Evolutionary conservation across 2,329 filamentous ascomycete species (phyloP), one percentile per base, ranked within the genome.

Genomic region (Alternaria novae-zelandiae): DNA sequence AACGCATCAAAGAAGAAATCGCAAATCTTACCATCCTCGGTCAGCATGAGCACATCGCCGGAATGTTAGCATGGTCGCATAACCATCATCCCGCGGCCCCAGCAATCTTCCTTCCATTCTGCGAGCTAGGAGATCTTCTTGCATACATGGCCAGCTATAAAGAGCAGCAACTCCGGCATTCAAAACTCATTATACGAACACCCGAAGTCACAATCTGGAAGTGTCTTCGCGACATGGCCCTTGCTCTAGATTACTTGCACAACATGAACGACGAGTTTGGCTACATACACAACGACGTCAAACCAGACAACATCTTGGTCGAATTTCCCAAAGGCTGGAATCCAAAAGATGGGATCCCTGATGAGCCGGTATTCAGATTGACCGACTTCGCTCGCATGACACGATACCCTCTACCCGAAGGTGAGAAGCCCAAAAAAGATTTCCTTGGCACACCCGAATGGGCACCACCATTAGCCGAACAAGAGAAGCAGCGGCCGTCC

Each of bases 261-360:
- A 69, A 72, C 26, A 11, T 54, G 10, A 44, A 66, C 25, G 41
- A 50, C 13, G 28, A 23, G 2, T 45, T 61, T 7, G 41, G 54
- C 9, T 67, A 97, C 59, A 82, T 97, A 41, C 96, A 98, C 76
- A 94, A 94, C 30, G 96, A 98, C 75, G 84, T 98, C 71, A 98
- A 98, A 82, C 89, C 91, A 1, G 94, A 96, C 78, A 98, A 98
- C 77, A 96, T 96, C 72, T 88, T 98, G 3, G 88, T 97, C 2
- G 41, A 36, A 3, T n/a, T 51, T 1, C 66, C 67, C 6, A 26
- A 32, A 1, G 32, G 45, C n/a, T 64, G 45, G 36, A 20, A 57
- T 4, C 17, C 17, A 1, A 32, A 46, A 4, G 28, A 64, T n/a
- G 44, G 23, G 0, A 5, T 72, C 2, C 69, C 71, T 1, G 50